Base-by-base conservation (phyloP, 306 rosid species). In the Trifolium repens region DNA sequence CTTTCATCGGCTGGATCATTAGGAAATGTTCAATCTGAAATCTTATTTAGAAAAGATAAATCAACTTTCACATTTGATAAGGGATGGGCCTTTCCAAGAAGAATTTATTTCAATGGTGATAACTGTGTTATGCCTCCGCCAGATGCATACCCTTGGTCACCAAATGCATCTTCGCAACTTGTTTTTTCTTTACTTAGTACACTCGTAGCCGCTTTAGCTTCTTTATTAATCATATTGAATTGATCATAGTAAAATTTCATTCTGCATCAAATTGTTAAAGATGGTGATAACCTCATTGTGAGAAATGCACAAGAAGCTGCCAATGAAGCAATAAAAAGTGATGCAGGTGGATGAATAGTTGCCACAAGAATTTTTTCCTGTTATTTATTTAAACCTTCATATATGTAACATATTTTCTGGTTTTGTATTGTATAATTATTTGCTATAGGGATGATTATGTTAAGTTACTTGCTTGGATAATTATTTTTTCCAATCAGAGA, bases 21-120 rank as follows among this genome's bases (percentile, higher is more conserved):
- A 12, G 99, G 99, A 34, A 94, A 94, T 79, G 99, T 87, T 79
- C 99, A 94, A 72, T 91, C 99, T 11, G 97, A 94, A 82, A 87
- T 94, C 73, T 93, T 94, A 57, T 88, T 94, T 61, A 84, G 87
- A 68, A 94, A 94, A 75, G 99, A 92, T 78, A 27, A 79, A 72
- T 85, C 93, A 57, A 91, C 96, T 62, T 94, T 94, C 82, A 89
- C 96, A 65, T 90, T 92, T 24, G 99, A 94, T 47, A 94, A 94
- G 74, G 99, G 99, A 59, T 94, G 99, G 97, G 99, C 97, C 58
- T 94, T 94, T 81, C 97, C 99, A 6, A 84, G 99, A 78, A 94
- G 99, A 47, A 82, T 94, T 76, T 94, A 94, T 75, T 94, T 94
- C 82, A 94, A 94, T 11, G 96, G 97, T 12, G 88, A 84, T 74